These are phyloP conservation scores for Trichosanthes truncata DNA, from an alignment of 306 rosid genomes.

Conservation along the genomic window DNA sequence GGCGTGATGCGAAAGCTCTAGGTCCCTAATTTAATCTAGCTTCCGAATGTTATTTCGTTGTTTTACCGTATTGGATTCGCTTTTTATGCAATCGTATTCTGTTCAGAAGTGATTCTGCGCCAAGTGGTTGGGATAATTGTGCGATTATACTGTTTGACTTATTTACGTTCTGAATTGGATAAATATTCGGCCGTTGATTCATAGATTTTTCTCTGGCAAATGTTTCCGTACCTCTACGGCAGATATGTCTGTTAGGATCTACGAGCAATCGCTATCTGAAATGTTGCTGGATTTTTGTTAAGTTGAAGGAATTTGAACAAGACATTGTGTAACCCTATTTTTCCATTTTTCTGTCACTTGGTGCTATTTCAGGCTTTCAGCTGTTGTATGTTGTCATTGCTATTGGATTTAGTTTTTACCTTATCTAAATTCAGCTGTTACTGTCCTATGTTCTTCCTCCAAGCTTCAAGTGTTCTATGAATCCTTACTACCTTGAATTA, in stretches of 20 bases:
- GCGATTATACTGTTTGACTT: neutral
- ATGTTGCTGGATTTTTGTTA: neutral
- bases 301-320: neutral
- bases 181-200: neutral
- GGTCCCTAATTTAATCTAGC: neutral
- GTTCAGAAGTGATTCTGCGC: neutral
- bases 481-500: neutral
- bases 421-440: neutral
- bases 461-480: neutral
- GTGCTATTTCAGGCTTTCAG: neutral
- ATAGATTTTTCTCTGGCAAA: neutral
- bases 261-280: neutral
- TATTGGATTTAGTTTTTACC: neutral
- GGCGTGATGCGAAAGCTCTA: neutral
- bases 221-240: neutral
- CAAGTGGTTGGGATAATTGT: neutral
- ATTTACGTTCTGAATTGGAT: neutral
- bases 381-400: neutral
- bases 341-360: neutral
- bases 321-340: neutral
- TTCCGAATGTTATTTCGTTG: neutral
- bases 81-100: neutral
- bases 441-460: neutral
- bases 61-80: neutral
- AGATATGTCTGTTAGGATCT: neutral